Evolutionary conservation across 257 asterid species (phyloP).

Genomic region (Solanum etuberosum): DNA sequence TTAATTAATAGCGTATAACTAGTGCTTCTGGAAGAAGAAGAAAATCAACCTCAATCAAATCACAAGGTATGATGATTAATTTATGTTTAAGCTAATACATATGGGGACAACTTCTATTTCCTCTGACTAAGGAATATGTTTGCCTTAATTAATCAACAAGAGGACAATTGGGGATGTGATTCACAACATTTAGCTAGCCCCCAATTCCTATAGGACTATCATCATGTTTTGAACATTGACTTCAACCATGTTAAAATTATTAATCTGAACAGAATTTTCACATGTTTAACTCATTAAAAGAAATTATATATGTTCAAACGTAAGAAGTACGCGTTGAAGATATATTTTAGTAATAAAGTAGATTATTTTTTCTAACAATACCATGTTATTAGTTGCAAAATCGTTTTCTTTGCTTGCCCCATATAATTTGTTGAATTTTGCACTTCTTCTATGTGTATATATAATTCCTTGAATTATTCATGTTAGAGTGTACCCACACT

Average conservation of each 20-base stretch:
- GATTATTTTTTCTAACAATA: not conserved
- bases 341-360: not conserved
- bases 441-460: not conserved
- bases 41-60: not conserved
- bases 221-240: not conserved
- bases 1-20: not conserved
- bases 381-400: not conserved
- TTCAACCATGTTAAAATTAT: not conserved
- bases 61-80: not conserved
- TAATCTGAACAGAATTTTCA: not conserved
- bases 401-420: not conserved
- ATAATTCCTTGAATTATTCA: not conserved
- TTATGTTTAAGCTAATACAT: not conserved
- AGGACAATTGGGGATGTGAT: not conserved
- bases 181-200: not conserved
- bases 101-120: not conserved
- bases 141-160: not conserved
- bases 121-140: not conserved
- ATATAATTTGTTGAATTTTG: not conserved
- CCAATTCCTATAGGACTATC: not conserved
- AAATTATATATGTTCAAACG: not conserved
- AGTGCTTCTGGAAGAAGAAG: not conserved
- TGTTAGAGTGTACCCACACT: not conserved
- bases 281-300: not conserved
- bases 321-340: not conserved